A percentile compares a stretch with the other conserved stretches of the same genome.
Evolutionary conservation across 2,329 filamentous ascomycete genomes (phyloP).

Genomic region (Lachnellula suecica): DNA sequence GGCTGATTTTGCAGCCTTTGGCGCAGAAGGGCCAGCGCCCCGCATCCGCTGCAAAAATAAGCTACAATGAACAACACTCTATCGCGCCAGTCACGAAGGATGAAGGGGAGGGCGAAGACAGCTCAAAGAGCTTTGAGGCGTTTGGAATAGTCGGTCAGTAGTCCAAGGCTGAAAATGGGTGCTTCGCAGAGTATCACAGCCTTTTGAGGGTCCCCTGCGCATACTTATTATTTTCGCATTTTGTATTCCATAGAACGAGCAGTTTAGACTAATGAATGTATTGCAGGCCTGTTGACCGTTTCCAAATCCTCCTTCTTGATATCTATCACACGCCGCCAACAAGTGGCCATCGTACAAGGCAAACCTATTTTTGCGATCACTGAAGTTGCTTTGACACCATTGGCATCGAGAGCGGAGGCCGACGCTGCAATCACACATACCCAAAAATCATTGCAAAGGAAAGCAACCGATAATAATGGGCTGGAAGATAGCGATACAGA

Average conservation of each 20-base stretch:
- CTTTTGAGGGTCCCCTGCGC: background rate
- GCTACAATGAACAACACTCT: slow-evolving; percentile 29
- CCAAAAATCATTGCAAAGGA: slow-evolving; percentile 42
- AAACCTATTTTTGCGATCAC: slow-evolving; percentile 83
- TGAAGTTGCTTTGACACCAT: slow-evolving; percentile 87
- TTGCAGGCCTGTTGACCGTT: slow-evolving; percentile 76
- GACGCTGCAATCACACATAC: slow-evolving; percentile 68
- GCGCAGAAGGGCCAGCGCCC: slow-evolving; percentile 28
- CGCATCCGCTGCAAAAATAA: slow-evolving; percentile 28
- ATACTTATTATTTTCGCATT: background rate
- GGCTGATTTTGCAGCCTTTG: slow-evolving; percentile 33
- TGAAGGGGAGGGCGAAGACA: slow-evolving; percentile 8
- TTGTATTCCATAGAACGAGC: background rate
- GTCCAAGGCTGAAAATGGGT: background rate
- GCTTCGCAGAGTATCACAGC: background rate
- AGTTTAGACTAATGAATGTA: slow-evolving; percentile 1
- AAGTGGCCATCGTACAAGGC: slow-evolving; percentile 84
- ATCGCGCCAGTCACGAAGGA: slow-evolving; percentile 25
- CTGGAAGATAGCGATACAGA: slow-evolving; percentile 43
- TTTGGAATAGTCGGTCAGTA: slow-evolving; percentile 36
- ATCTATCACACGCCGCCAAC: slow-evolving; percentile 80
- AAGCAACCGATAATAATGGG: slow-evolving; percentile 28
- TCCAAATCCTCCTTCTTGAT: slow-evolving; percentile 82
- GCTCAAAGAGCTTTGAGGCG: slow-evolving; percentile 22
- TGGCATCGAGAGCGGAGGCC: slow-evolving; percentile 74